Conservation (phyloP, 2,329 filamentous ascomycete species). For the Alternaria arborescens region DNA sequence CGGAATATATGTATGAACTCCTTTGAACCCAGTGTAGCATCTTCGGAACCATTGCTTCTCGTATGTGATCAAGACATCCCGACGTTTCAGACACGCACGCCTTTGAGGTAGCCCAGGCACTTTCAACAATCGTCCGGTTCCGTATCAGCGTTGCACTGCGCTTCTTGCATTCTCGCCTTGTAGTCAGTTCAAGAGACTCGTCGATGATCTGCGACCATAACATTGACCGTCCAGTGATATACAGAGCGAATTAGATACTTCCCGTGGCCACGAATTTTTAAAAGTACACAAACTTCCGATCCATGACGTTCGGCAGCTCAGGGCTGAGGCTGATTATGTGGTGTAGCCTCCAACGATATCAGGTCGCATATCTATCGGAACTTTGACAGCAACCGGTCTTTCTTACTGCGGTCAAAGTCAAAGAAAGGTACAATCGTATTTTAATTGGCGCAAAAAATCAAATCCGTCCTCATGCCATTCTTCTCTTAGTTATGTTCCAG, state of each 20-base stretch:
- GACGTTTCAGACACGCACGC: conserved; percentile 18
- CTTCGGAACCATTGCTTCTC: conserved; percentile 15
- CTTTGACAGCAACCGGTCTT: conserved; percentile 1
- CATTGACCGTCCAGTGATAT: neutral
- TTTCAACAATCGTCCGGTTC: neutral
- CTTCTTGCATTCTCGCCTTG: neutral
- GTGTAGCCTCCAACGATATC: conserved; percentile 16
- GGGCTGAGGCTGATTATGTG: conserved; percentile 8
- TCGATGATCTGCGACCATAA: neutral
- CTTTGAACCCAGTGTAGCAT: conserved; percentile 13
- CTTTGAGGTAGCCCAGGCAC: conserved; percentile 3
- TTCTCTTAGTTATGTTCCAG: neutral
- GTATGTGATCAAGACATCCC: conserved; percentile 10
- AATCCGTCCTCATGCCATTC: neutral
- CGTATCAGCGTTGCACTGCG: conserved; percentile 15
- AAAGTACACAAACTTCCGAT: conserved; percentile 3
- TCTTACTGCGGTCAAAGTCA: neutral
- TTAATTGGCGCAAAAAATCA: conserved; percentile 5
- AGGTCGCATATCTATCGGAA: conserved; percentile 15
- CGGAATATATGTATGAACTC: conserved; percentile 4
- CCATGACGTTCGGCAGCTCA: conserved; percentile 3
- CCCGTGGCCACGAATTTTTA: conserved; percentile 12
- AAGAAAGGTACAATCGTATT: neutral
- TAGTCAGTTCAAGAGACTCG: neutral
- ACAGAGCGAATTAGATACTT: neutral